Conservation (phyloP, 805 yeast species). For the Ascoidea rubescens region DNA sequence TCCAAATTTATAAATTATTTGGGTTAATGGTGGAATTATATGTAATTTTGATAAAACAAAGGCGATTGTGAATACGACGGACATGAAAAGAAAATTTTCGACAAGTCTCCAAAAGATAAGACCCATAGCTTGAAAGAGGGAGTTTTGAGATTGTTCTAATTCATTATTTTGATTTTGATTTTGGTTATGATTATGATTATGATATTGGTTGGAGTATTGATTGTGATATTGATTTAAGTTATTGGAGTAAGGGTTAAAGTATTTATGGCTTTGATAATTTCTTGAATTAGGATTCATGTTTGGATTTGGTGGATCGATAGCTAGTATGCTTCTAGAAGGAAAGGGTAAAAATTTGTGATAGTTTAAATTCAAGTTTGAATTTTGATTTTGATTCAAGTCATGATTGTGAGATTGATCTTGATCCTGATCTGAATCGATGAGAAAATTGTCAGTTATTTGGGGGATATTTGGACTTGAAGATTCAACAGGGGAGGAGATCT, state of each 20-base stretch:
- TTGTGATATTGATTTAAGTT: too few species aligned
- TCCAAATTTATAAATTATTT: conserved; percentile 18
- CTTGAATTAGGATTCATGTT: neutral
- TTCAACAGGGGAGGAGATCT: conserved; percentile 11
- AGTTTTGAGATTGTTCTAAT: neutral
- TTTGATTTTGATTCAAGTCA: neutral
- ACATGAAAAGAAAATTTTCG: conserved; percentile 37
- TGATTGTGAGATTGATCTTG: too few species aligned
- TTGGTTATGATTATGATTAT: too few species aligned
- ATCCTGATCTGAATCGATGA: too few species aligned
- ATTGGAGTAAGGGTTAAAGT: too few species aligned
- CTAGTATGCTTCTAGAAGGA: conserved; percentile 4
- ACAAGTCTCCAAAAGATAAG: conserved; percentile 20
- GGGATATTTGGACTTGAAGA: neutral
- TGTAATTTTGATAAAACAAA: conserved; percentile 24
- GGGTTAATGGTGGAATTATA: conserved; percentile 20
- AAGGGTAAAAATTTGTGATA: conserved; percentile 10
- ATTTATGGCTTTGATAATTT: neutral
- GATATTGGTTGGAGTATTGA: too few species aligned
- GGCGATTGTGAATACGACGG: conserved; percentile 22
- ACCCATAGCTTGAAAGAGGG: conserved; percentile 2
- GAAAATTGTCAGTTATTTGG: too few species aligned
- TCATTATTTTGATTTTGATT: neutral
- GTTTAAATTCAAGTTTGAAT: conserved; percentile 1
- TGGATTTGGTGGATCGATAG: conserved; percentile 6